Evolutionary conservation across 2,329 filamentous ascomycete species (phyloP), one percentile per base, ranked within the genome.

Genomic region (Dichotomopilus funicola): DNA sequence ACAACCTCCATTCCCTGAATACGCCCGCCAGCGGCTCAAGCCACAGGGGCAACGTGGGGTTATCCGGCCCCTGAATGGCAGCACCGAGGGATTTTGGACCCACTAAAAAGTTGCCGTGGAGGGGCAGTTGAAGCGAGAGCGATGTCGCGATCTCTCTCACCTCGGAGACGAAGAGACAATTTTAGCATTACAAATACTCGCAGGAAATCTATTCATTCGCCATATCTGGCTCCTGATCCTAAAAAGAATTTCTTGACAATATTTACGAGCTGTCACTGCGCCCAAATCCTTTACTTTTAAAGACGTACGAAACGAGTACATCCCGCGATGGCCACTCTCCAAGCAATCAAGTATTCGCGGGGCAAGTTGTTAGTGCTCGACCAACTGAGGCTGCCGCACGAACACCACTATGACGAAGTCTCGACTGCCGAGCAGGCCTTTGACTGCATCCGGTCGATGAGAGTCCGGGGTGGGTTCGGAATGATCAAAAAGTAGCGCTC

Each of bases 361-460:
- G 88, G 88, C 62, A 80, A 80, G 69, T 78, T 94, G 56, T 78
- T 88, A 62, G 89, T 94, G 61, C 80, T 94, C 53, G 88, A 94
- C 70, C 89, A 94, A 73, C 82, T 94, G n/a, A 82, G 83, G 59
- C 79, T 94, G 27, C 89, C 89, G 11, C 88, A 94, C 67, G 83
- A 88, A 63, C 85, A 89, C 66, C 82, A 88, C 69, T 94, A 91
- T 70, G 87, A 92, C 65, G 70, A 80, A 60, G 81, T 92, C 52
- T 78, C 78, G 35, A 87, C 81, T 9, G 81, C 84, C 60, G 80
- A 86, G 63, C 86, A 90, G 71, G 89, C 87, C 40, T 94, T 89
- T 73, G 85, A 90, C 68, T 88, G 87, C 65, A 94, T 94, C 73
- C 85, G 83, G 64, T 80, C 87, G 12, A 94, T 94, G 89, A 75